A percentile compares a stretch with the other conserved stretches of the same genome.
These are phyloP conservation scores for Talaromyces thailandensis DNA, from an alignment of 495 filamentous ascomycete genomes.

Conservation along the genomic window DNA sequence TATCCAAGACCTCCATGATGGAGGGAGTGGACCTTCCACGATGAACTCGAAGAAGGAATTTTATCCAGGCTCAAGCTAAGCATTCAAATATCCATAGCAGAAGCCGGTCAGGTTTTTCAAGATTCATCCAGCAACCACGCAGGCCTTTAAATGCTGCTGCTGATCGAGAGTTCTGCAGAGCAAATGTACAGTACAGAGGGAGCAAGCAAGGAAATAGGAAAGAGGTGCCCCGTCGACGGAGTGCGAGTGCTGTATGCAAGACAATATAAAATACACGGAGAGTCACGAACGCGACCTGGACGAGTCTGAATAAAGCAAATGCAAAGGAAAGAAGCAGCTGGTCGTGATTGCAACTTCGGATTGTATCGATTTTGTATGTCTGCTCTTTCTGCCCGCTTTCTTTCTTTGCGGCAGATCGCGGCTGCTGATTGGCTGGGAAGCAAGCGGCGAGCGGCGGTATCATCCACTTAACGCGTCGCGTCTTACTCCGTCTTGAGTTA, in stretches of 20 bases:
- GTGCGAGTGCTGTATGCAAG: background rate
- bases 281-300: background rate
- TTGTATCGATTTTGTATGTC: too few species aligned
- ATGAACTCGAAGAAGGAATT: background rate
- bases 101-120: background rate
- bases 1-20: conserved; percentile 36
- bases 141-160: background rate
- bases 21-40: background rate
- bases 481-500: too few species aligned
- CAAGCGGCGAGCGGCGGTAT: background rate
- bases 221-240: background rate
- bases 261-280: background rate
- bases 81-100: background rate
- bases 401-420: background rate
- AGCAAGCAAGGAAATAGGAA: background rate
- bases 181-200: background rate
- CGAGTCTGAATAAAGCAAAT: background rate
- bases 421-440: background rate
- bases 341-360: background rate
- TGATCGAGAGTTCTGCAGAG: background rate
- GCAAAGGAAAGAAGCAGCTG: background rate
- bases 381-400: background rate
- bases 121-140: background rate
- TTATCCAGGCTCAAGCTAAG: background rate
- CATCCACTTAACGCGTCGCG: background rate